Evolutionary conservation across 805 yeast species (phyloP).

Genomic region (Barnettozyma siamensis): DNA sequence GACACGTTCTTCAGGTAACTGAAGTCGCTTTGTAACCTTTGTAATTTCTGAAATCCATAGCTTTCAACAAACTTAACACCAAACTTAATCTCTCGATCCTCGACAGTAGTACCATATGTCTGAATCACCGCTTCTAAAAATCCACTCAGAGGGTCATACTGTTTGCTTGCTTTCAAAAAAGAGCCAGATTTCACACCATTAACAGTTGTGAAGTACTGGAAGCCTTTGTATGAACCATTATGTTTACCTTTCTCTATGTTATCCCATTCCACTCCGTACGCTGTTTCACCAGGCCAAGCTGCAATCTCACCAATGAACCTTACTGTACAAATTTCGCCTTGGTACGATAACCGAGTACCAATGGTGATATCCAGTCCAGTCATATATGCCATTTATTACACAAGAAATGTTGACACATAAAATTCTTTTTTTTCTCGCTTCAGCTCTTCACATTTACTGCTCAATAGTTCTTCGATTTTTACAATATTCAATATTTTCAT

Average conservation of each 20-base stretch:
- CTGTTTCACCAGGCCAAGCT: slow-evolving; percentile 51
- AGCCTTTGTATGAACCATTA: slow-evolving; percentile 52
- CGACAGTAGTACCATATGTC: slow-evolving; percentile 40
- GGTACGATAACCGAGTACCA: slow-evolving; percentile 24
- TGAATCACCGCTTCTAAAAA: slow-evolving; percentile 46
- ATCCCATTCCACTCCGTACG: slow-evolving; percentile 90
- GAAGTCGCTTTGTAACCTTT: slow-evolving; percentile 42
- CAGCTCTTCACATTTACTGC: neutral
- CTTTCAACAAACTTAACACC: slow-evolving; percentile 57
- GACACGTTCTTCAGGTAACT: slow-evolving; percentile 41
- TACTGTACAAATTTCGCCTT: slow-evolving; percentile 56
- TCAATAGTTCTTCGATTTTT: too few species aligned
- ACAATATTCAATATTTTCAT: too few species aligned
- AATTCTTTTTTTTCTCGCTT: too few species aligned
- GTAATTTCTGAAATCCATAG: slow-evolving; percentile 58
- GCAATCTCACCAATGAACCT: slow-evolving; percentile 55
- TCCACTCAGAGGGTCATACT: slow-evolving; percentile 25
- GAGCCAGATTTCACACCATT: slow-evolving; percentile 48
- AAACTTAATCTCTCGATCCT: slow-evolving; percentile 33
- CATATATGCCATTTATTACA: neutral
- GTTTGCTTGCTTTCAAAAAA: slow-evolving; percentile 46
- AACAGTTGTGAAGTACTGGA: slow-evolving; percentile 43
- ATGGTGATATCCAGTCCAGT: neutral
- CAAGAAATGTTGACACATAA: too few species aligned
- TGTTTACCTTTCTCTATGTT: slow-evolving; percentile 62